Percentiles rank a stretch among this genome's conserved stretches.
phyloP scores from a whole-genome alignment of 257 asterid genomes.

The Solanum bukasovii region DNA sequence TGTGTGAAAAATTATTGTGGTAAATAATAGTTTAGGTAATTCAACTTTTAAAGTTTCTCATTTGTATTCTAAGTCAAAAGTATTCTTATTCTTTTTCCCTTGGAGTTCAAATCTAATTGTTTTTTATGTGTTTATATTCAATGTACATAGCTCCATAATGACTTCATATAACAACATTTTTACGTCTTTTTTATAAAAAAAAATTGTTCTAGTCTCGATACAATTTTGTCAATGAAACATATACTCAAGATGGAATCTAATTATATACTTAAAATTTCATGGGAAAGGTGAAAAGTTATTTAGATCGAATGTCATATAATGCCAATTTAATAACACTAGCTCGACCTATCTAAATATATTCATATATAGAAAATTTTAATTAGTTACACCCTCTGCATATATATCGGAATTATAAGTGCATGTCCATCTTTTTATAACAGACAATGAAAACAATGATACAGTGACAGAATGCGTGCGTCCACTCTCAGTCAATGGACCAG shows the following conservation, averaged over 20 bases:
- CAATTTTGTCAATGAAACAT: neutral
- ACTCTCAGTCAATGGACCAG: too few relatives aligned
- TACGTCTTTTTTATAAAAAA: neutral
- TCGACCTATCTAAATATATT: neutral
- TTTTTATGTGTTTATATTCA: neutral
- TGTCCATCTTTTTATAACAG: neutral
- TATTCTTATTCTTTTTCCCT: slow-evolving; percentile 3
- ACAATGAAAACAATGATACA: too few relatives aligned
- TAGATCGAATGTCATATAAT: neutral
- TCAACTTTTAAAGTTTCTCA: slow-evolving; percentile 15
- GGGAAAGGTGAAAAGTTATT: neutral
- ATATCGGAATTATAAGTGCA: neutral
- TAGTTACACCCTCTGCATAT: neutral
- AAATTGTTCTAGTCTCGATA: too few relatives aligned
- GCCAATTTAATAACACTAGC: neutral
- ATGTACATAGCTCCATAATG: neutral
- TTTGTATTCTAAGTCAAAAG: slow-evolving; percentile 10
- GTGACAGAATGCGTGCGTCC: too few relatives aligned
- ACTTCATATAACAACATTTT: neutral
- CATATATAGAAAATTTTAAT: neutral
- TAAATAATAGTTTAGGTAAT: slow-evolving; percentile 12
- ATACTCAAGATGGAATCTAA: neutral
- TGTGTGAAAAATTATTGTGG: slow-evolving; percentile 12
- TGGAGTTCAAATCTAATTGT: neutral
- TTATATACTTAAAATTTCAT: neutral